Evolutionary conservation across 164 flowering plant genomes (phyloP).

Genomic region (grape (Vitis vinifera)): ASM3070453v1 NC_081818.1:249501-250000

Average conservation of each 20-base stretch:
- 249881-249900: background rate
- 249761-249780: slow-evolving; percentile 79
- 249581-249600: too few relatives aligned
- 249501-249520: too few relatives aligned
- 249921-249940: slow-evolving; percentile 93
- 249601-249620: slow-evolving; percentile 6
- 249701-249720: background rate
- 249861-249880: background rate
- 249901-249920: slow-evolving; percentile 88
- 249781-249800: slow-evolving; percentile 79
- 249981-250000: background rate
- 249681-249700: slow-evolving; percentile 28
- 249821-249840: background rate
- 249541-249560: too few relatives aligned
- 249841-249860: background rate
- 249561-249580: too few relatives aligned
- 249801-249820: slow-evolving; percentile 7
- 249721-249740: background rate
- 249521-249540: too few relatives aligned
- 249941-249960: slow-evolving; percentile 94
- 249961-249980: slow-evolving; percentile 18
- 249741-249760: slow-evolving; percentile 69
- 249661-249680: slow-evolving; percentile 86
- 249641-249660: slow-evolving; percentile 91
- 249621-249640: slow-evolving; percentile 75